Conservation (phyloP, 345 rosid genomes). For the Pugionium dolabratum region DNA sequence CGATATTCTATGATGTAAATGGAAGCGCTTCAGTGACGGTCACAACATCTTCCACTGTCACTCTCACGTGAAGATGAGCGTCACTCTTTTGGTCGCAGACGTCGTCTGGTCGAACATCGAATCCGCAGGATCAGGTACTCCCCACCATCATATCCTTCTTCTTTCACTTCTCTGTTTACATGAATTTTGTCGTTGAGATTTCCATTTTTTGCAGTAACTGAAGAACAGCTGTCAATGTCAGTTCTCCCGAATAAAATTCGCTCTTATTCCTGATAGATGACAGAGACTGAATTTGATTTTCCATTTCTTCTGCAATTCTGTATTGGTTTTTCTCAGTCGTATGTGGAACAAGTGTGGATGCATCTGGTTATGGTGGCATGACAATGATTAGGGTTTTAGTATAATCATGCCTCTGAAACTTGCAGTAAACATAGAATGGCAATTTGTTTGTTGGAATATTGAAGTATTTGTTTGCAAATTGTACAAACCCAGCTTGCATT, state of each 20-base stretch:
- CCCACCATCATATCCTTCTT: neutral
- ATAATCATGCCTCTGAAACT: neutral
- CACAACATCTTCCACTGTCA: neutral
- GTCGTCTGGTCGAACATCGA: slow-evolving; percentile 60
- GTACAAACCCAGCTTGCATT: slow-evolving; percentile 56
- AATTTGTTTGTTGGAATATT: neutral
- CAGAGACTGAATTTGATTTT: neutral
- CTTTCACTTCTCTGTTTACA: neutral
- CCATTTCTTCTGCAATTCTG: neutral
- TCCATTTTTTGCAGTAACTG: slow-evolving; percentile 51
- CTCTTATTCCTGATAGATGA: neutral
- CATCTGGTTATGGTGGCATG: neutral
- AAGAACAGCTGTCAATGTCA: slow-evolving; percentile 77
- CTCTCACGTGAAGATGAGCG: slow-evolving; percentile 37
- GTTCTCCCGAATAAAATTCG: slow-evolving; percentile 27
- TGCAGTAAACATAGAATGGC: neutral
- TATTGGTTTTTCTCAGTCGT: neutral
- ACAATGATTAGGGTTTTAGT: slow-evolving; percentile 9
- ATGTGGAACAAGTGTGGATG: neutral
- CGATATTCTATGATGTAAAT: neutral
- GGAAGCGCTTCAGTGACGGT: neutral
- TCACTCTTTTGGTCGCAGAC: slow-evolving; percentile 55
- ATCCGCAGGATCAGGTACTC: slow-evolving; percentile 54
- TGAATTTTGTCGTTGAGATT: neutral
- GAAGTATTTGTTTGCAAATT: neutral